Evolutionary conservation across 257 asterid species (phyloP).

Genomic region (Gentiana macrophylla): DNA sequence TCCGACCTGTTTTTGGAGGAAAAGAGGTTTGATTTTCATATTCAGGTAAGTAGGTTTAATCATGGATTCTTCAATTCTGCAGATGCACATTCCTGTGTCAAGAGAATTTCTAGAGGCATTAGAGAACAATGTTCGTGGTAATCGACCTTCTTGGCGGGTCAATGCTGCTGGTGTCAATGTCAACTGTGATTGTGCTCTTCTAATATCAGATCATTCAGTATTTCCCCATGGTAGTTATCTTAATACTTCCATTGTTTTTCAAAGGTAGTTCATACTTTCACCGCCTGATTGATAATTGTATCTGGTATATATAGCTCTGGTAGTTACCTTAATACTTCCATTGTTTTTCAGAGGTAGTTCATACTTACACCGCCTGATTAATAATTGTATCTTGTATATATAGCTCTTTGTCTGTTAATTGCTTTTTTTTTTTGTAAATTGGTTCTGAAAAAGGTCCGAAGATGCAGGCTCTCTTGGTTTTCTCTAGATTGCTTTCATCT

Average conservation of each 20-base stretch:
- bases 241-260: conserved; percentile 3
- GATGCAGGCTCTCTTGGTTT: too few species aligned
- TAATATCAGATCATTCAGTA: conserved; percentile 80
- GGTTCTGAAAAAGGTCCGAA: too few species aligned
- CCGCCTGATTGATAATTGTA: too few species aligned
- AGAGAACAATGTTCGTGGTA: conserved; percentile 52
- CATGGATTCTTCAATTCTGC: conserved; percentile 8
- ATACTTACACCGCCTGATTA: neutral
- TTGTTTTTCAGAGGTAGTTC: neutral
- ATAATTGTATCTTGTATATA: too few species aligned
- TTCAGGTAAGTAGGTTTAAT: too few species aligned
- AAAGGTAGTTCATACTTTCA: neutral
- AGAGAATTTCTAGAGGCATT: conserved; percentile 82
- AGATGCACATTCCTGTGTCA: conserved; percentile 61
- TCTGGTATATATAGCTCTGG: conserved; percentile 17
- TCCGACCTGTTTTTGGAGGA: too few species aligned
- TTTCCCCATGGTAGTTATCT: conserved; percentile 62
- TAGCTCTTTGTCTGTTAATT: neutral
- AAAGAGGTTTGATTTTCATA: too few species aligned
- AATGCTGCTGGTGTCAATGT: conserved; percentile 74
- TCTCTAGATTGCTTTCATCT: too few species aligned
- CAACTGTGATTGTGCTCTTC: conserved; percentile 60
- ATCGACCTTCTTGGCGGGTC: conserved; percentile 89
- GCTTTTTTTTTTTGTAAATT: too few species aligned
- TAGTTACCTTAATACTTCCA: conserved; percentile 20